Evolutionary conservation across 495 filamentous ascomycete species (phyloP).

Genomic region (Penicillium atrosanguineum): DNA sequence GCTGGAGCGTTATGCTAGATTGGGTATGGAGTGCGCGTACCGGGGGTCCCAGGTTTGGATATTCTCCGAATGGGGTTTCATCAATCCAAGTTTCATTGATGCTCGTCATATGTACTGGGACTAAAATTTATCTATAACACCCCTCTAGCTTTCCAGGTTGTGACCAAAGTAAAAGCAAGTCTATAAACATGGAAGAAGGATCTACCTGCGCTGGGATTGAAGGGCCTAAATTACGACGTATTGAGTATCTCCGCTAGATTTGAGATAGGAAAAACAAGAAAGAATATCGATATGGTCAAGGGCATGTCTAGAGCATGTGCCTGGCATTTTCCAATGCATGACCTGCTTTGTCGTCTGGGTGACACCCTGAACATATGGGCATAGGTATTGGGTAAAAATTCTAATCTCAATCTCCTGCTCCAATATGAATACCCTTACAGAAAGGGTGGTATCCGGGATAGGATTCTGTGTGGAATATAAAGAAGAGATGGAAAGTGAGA

Average conservation of each 20-base stretch:
- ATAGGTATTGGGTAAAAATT: neutral
- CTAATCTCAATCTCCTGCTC: neutral
- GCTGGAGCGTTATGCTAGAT: neutral
- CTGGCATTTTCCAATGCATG: conserved; percentile 10
- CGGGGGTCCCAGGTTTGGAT: neutral
- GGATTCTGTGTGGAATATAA: neutral
- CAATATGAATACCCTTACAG: neutral
- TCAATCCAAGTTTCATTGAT: neutral
- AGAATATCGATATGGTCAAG: neutral
- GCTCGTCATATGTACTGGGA: neutral
- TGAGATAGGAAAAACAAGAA: neutral
- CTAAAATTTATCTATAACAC: neutral
- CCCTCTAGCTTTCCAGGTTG: neutral
- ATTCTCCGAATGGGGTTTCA: neutral
- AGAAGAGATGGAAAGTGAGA: neutral
- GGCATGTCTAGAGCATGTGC: conserved; percentile 1
- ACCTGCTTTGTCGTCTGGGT: neutral
- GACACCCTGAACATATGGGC: neutral
- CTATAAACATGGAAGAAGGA: neutral
- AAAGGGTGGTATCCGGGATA: neutral
- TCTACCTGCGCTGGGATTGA: conserved; percentile 11
- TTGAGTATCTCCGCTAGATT: conserved; percentile 18
- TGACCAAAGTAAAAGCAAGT: neutral
- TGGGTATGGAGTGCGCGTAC: too few species aligned
- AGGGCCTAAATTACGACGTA: conserved; percentile 13